These are phyloP conservation scores for Polymyxa betae DNA, from an alignment of 208 protist genomes.

Conservation along the genomic window DNA sequence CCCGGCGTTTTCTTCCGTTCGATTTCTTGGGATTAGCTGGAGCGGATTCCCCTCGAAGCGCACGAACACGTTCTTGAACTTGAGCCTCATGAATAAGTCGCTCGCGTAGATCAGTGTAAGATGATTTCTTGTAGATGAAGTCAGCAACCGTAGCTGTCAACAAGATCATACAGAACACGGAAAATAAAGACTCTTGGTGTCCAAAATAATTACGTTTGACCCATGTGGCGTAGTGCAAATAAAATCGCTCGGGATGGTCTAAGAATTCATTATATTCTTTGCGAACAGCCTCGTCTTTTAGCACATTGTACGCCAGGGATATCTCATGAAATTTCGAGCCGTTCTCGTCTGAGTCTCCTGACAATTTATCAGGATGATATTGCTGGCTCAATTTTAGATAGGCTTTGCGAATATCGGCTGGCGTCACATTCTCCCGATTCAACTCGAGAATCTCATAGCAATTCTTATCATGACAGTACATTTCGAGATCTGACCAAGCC, in stretches of 20 bases:
- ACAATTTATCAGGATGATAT: background rate
- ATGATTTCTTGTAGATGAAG: background rate
- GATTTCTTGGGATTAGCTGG: background rate
- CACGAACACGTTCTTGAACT: conserved; percentile 41
- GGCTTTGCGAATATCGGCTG: background rate
- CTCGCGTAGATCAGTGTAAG: background rate
- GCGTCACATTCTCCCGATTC: background rate
- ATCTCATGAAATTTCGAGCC: background rate
- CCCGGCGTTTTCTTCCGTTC: background rate
- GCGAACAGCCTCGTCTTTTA: conserved; percentile 35
- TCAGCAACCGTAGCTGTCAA: background rate
- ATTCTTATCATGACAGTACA: background rate
- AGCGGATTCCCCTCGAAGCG: background rate
- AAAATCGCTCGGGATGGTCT: conserved; percentile 35
- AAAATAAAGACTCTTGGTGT: background rate
- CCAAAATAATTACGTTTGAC: background rate
- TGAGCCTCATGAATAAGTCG: background rate
- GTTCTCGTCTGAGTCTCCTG: background rate
- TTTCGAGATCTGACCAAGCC: background rate
- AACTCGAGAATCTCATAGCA: conserved; percentile 40
- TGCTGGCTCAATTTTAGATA: background rate
- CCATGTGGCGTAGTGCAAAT: background rate
- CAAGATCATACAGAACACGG: background rate
- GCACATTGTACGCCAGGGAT: background rate
- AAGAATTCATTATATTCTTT: conserved; percentile 34